Percentiles rank a stretch among this genome's conserved stretches.
These are phyloP conservation scores for Citrus glauca DNA, from an alignment of 345 rosid genomes.

Conservation along the genomic window DNA sequence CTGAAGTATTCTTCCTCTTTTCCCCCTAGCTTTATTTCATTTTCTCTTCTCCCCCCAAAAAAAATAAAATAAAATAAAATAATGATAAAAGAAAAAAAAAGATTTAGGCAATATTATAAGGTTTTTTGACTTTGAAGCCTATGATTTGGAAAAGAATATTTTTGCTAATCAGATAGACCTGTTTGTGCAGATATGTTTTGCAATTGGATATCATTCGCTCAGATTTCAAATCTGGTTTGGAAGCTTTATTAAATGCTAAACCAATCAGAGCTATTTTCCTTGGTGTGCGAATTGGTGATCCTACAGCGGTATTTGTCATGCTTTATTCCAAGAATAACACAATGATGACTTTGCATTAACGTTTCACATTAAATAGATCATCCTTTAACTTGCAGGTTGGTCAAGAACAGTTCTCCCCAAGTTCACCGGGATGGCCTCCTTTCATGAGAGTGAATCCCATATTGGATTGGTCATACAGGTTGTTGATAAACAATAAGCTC, in stretches of 20 bases:
- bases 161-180: constrained; percentile 17
- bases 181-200: constrained; percentile 64
- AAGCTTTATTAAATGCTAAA: constrained; percentile 67
- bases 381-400: constrained; percentile 57
- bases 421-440: constrained; percentile 99
- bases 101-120: background rate
- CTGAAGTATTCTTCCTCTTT: background rate
- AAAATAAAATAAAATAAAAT: background rate
- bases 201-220: constrained; percentile 72
- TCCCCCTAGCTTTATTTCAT: background rate
- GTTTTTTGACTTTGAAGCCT: background rate
- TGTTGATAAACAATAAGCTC: constrained; percentile 1
- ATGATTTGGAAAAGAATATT: background rate
- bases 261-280: constrained; percentile 96
- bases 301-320: constrained; percentile 78
- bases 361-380: background rate
- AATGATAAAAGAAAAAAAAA: background rate
- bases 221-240: constrained; percentile 97
- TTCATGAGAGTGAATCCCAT: constrained; percentile 99
- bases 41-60: background rate
- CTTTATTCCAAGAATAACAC: background rate
- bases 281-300: constrained; percentile 98
- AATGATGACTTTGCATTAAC: background rate
- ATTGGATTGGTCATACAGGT: constrained; percentile 99
- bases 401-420: constrained; percentile 97